These are phyloP conservation scores for Eimeria falciformis DNA, from an alignment of 169 alveolate genomes.

Conservation along the genomic window DNA sequence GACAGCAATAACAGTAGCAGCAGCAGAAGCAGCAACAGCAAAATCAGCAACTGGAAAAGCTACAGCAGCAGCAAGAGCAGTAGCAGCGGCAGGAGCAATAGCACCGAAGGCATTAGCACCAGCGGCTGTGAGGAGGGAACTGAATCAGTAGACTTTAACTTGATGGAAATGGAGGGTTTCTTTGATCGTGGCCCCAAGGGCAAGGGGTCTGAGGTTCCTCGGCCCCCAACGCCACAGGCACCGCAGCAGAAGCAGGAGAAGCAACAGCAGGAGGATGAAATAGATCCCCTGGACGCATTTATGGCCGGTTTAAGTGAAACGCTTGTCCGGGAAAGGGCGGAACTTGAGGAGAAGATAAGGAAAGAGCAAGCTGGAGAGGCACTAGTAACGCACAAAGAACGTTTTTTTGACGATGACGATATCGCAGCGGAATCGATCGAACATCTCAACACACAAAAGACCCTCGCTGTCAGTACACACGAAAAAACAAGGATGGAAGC, in stretches of 20 bases:
- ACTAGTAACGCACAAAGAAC: slow-evolving; percentile 12
- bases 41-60: neutral
- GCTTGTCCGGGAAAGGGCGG: slow-evolving; percentile 59
- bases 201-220: slow-evolving; percentile 31
- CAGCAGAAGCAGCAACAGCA: neutral
- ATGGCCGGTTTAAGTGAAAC: slow-evolving; percentile 62
- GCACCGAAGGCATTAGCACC: neutral
- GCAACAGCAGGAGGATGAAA: slow-evolving; percentile 43
- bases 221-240: slow-evolving; percentile 2
- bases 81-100: neutral
- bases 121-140: neutral
- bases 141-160: neutral
- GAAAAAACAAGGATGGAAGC: too few relatives aligned
- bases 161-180: slow-evolving; percentile 40
- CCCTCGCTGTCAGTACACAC: slow-evolving; percentile 20
- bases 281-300: slow-evolving; percentile 66
- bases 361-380: slow-evolving; percentile 63
- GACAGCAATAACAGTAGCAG: slow-evolving; percentile 18
- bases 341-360: slow-evolving; percentile 39
- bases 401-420: slow-evolving; percentile 66
- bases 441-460: slow-evolving; percentile 52
- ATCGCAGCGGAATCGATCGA: slow-evolving; percentile 67
- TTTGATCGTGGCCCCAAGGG: slow-evolving; percentile 42
- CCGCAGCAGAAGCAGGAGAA: slow-evolving; percentile 24
- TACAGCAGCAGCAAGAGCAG: neutral